A percentile compares a stretch with the other conserved stretches of the same genome.
These are phyloP conservation scores for Triticum dicoccoides DNA, from an alignment of 176 grass and related monocot species.

Conservation along the genomic window DNA sequence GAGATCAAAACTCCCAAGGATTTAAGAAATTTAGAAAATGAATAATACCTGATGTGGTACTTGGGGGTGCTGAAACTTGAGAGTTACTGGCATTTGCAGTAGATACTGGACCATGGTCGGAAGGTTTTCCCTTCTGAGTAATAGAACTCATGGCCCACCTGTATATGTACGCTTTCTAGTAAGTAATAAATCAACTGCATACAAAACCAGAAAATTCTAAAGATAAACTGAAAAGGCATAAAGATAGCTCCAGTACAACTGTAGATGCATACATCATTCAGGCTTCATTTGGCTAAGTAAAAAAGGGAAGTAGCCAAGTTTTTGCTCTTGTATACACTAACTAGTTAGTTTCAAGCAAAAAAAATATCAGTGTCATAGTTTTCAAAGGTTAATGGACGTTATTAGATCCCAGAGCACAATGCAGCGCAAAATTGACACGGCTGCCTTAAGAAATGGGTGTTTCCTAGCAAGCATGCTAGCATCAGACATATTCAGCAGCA, in stretches of 20 bases:
- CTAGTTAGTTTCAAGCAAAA: not conserved
- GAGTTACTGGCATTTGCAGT: constrained; percentile 58
- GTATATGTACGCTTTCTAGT: constrained; percentile 30
- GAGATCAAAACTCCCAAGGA: not conserved
- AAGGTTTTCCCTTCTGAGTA: constrained; percentile 85
- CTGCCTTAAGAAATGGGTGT: not conserved
- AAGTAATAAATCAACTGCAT: constrained; percentile 11
- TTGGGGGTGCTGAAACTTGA: constrained; percentile 46
- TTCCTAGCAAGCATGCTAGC: not conserved
- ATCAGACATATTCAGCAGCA: not conserved
- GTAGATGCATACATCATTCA: not conserved
- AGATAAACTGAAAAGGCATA: not conserved
- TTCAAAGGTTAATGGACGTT: not conserved
- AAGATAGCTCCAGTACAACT: not conserved
- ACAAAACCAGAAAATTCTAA: not conserved
- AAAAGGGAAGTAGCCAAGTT: not conserved
- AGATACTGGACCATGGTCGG: constrained; percentile 64
- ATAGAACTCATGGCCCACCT: constrained; percentile 99
- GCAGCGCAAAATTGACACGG: not conserved
- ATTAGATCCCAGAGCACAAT: not conserved
- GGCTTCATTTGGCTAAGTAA: not conserved
- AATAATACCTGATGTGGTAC: constrained; percentile 61
- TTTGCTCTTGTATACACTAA: not conserved
- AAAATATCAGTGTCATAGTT: not conserved
- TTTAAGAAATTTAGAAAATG: constrained; percentile 12